Conservation (phyloP, 805 yeast species). For the Ogataea polymorpha region DNA sequence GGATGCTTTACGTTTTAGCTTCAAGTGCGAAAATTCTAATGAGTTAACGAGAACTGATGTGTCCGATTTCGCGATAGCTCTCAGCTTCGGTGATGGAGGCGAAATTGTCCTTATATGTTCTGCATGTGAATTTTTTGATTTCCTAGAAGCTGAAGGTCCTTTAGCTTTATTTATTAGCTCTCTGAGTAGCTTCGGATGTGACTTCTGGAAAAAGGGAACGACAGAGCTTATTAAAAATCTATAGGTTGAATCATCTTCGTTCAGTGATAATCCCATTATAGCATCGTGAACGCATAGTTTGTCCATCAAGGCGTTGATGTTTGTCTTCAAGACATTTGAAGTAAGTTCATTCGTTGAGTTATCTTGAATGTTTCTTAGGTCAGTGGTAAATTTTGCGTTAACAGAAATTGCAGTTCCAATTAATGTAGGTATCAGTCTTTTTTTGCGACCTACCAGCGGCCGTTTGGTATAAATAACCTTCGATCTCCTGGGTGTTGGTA, state of each 20-base stretch:
- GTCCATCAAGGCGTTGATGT: constrained; percentile 27
- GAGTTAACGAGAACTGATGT: too few relatives aligned
- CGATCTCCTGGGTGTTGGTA: not conserved
- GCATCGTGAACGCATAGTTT: constrained; percentile 34
- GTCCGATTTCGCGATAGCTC: too few relatives aligned
- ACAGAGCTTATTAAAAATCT: constrained; percentile 27
- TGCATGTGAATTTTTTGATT: constrained; percentile 4
- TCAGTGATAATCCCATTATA: constrained; percentile 24
- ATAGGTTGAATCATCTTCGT: constrained; percentile 28
- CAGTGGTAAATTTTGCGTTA: constrained; percentile 26
- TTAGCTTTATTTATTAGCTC: constrained; percentile 27
- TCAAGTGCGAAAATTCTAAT: constrained; percentile 16
- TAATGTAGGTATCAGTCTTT: constrained; percentile 32
- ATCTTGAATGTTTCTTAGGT: constrained; percentile 16
- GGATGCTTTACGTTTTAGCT: constrained; percentile 26
- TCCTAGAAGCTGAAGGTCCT: constrained; percentile 27
- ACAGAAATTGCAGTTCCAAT: constrained; percentile 30
- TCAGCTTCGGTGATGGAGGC: too few relatives aligned
- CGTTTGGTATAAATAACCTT: not conserved
- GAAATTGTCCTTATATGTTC: too few relatives aligned
- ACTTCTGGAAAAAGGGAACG: constrained; percentile 30
- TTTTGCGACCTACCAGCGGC: constrained; percentile 29
- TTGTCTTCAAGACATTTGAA: not conserved
- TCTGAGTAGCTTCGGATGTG: constrained; percentile 25
- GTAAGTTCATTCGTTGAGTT: not conserved